phyloP scores from a whole-genome alignment of 176 grass and related monocot species.

The Zea mays region Zm-B73-REFERENCE-NAM-5.0 NC_050103.1:166563501-166564000 shows the following conservation, averaged over 20 bases:
- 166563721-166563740: slow-evolving; percentile 56
- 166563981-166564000: slow-evolving; percentile 56
- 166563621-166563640: slow-evolving; percentile 17
- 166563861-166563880: slow-evolving; percentile 6
- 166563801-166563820: slow-evolving; percentile 39
- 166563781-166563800: slow-evolving; percentile 45
- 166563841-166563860: slow-evolving; percentile 34
- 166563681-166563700: background rate
- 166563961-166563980: background rate
- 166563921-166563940: slow-evolving; percentile 2
- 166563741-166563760: slow-evolving; percentile 46
- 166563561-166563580: background rate
- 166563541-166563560: slow-evolving; percentile 36
- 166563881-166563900: background rate
- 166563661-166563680: background rate
- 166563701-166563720: slow-evolving; percentile 16
- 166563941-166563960: slow-evolving; percentile 29
- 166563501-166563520: slow-evolving; percentile 22
- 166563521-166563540: slow-evolving; percentile 46
- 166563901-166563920: background rate
- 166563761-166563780: slow-evolving; percentile 49
- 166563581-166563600: too few species aligned
- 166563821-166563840: slow-evolving; percentile 46
- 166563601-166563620: slow-evolving; percentile 31
- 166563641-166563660: slow-evolving; percentile 14